phyloP scores from a whole-genome alignment of 306 rosid species.

The Canavalia gladiata region DNA sequence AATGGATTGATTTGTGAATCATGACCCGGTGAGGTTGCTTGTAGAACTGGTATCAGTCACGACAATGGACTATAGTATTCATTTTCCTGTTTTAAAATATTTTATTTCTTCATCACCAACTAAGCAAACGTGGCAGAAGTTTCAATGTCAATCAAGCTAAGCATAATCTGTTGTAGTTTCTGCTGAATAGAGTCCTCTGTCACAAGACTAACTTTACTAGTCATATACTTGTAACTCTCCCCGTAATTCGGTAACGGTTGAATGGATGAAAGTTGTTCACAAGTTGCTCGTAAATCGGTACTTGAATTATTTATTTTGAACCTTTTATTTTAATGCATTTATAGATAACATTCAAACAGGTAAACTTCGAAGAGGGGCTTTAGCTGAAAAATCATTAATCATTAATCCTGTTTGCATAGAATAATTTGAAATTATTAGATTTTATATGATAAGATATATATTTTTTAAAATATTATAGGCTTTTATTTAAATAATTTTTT shows the following conservation, averaged over 20 bases:
- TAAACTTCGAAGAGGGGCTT: background rate
- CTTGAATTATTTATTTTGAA: background rate
- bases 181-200: background rate
- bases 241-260: background rate
- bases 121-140: background rate
- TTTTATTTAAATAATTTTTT: too few species aligned
- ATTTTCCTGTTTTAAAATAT: background rate
- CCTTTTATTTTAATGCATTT: background rate
- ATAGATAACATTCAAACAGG: too few species aligned
- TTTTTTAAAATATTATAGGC: too few species aligned
- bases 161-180: background rate
- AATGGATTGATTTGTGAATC: background rate
- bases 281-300: background rate
- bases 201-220: background rate
- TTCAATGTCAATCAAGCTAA: background rate
- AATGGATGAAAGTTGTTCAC: background rate
- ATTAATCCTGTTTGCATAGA: too few species aligned
- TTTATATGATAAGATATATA: too few species aligned
- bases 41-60: slow-evolving; percentile 2
- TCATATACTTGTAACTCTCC: background rate
- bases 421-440: too few species aligned
- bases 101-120: background rate
- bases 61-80: background rate
- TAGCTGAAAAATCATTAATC: too few species aligned
- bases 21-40: background rate